Conservation (phyloP, 129 eudicot genomes). For the Helianthus annuus region HanXRQr2.0-SUNRISE NC_035440.2:104557059-104557558, state of each 20-base stretch:
- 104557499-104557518: not conserved
- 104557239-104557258: conserved; percentile 37
- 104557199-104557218: conserved; percentile 63
- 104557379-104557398: no score
- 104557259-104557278: not conserved
- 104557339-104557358: no score
- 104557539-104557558: not conserved
- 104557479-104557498: not conserved
- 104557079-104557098: conserved; percentile 70
- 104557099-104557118: conserved; percentile 51
- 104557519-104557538: not conserved
- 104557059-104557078: conserved; percentile 81
- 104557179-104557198: conserved; percentile 44
- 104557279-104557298: not conserved
- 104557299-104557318: not conserved
- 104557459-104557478: not conserved
- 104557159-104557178: conserved; percentile 18
- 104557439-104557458: not conserved
- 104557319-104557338: no score
- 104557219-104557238: conserved; percentile 83
- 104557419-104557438: no score
- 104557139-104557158: not conserved
- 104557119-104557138: conserved; percentile 44
- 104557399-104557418: no score
- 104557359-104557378: no score